Base-by-base conservation (phyloP, 2,329 filamentous ascomycete genomes). In the Apiospora aurea region DNA sequence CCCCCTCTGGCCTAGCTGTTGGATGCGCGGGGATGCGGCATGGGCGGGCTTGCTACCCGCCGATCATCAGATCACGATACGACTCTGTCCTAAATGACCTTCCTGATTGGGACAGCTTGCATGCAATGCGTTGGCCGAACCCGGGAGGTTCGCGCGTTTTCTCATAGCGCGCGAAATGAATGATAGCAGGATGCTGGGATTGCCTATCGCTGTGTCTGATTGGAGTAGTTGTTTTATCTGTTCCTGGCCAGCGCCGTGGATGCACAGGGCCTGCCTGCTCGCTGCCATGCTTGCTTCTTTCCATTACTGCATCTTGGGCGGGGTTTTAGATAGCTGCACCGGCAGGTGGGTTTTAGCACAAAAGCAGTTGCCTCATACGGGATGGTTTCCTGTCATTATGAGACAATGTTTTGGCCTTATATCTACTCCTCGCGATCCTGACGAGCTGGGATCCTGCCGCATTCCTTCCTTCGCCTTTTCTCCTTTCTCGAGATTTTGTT, bases 51-150 rank as follows among this genome's bases (percentile, higher is more conserved):
- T 18, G 26, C 51, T 57, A 57, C 16, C 21, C 57, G 57, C 18
- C 57, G 57, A 64, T 64, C 57, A 64, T 38, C 57, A 64, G 57
- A 64, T 64, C 57, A 64, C 57, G 57, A 64, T 64, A n/a, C 34
- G 57, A 64, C 57, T 41, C 57, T 64, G 29, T n/a, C n/a, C 16
- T 29, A 41, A 64, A 38, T 41, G 13, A 64, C 57, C 57, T 64
- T 64, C 57, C 57, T 64, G 41, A 64, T 64, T 18, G 57, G 57
- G 57, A 41, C 57, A 41, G 57, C 57, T 41, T 21, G 34, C 34
- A 64, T 41, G 34, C 34, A 3, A 4, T 34, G 53, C 16, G 26
- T 7, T 34, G 53, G 18, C 53, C 24, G 16, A n/a, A 13, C 53
- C 53, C 16, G 26, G 14, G 26, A 34, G 53, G 3, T 7, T 49